phyloP scores from a whole-genome alignment of 805 yeast species.

The Wickerhamomyces tratensis region DNA sequence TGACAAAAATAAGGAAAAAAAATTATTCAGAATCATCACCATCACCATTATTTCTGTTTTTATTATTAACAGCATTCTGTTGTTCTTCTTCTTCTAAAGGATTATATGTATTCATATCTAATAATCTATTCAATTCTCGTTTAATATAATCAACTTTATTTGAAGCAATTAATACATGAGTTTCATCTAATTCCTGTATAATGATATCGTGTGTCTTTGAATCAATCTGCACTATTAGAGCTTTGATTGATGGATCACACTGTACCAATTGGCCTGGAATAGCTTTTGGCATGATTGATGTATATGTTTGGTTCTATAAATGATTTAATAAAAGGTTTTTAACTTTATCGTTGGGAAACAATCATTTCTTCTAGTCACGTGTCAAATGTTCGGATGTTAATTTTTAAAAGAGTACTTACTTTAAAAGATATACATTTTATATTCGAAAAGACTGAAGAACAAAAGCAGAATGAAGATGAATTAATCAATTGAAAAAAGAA shows the following conservation, averaged over 20 bases:
- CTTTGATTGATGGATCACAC: slow-evolving; percentile 89
- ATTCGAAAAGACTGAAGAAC: too few relatives aligned
- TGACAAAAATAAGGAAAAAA: slow-evolving; percentile 1
- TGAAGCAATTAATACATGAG: slow-evolving; percentile 76
- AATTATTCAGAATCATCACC: slow-evolving; percentile 1
- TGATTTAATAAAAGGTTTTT: too few relatives aligned
- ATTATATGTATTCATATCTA: slow-evolving; percentile 78
- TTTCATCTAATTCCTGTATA: slow-evolving; percentile 78
- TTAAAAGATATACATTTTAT: too few relatives aligned
- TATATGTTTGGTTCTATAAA: too few relatives aligned
- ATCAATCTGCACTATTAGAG: slow-evolving; percentile 78
- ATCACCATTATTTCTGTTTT: too few relatives aligned
- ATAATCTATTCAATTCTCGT: slow-evolving; percentile 59
- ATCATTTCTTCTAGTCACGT: too few relatives aligned
- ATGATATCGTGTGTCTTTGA: slow-evolving; percentile 64
- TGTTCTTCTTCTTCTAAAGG: slow-evolving; percentile 67
- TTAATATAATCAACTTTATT: slow-evolving; percentile 70
- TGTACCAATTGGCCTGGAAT: slow-evolving; percentile 35
- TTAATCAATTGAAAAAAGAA: too few relatives aligned
- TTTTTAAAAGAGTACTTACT: too few relatives aligned
- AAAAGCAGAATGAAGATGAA: too few relatives aligned
- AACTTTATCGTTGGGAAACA: too few relatives aligned
- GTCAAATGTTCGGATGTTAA: too few relatives aligned
- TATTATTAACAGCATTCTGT: background rate
- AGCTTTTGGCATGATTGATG: slow-evolving; percentile 36